These are phyloP conservation scores for Colletotrichum navitas DNA, from an alignment of 2,329 filamentous ascomycete species.

Conservation along the genomic window DNA sequence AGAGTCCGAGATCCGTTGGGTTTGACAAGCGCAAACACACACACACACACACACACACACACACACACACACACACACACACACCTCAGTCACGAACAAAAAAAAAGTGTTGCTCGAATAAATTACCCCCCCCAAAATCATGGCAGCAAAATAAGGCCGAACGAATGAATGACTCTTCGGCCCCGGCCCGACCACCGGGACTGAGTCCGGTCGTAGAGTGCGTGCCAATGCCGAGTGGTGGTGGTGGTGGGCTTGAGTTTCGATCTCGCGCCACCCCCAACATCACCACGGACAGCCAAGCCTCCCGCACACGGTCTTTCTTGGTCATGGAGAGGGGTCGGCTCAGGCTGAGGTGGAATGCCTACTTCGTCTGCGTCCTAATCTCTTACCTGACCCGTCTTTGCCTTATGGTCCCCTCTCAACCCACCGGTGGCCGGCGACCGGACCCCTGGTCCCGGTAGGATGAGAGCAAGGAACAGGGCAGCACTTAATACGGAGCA, in stretches of 20 bases:
- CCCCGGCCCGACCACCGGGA: not conserved
- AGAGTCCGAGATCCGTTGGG: not conserved
- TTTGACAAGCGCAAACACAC: not conserved
- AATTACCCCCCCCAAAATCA: not conserved
- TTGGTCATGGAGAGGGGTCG: not conserved
- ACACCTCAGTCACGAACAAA: not conserved
- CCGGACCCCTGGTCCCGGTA: conserved; percentile 29
- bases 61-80: not conserved
- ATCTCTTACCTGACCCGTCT: not conserved
- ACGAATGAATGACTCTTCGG: conserved; percentile 6
- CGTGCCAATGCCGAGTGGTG: no score
- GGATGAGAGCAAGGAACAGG: conserved; percentile 12
- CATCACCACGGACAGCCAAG: conserved; percentile 2
- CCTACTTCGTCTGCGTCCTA: no score
- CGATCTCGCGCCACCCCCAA: conserved; percentile 4
- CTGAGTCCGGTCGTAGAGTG: not conserved
- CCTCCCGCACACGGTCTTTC: no score
- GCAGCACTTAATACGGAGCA: conserved; percentile 6
- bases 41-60: not conserved
- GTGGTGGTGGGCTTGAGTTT: not conserved
- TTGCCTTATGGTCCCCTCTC: not conserved
- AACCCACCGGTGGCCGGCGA: conserved; percentile 16
- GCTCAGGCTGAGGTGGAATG: not conserved
- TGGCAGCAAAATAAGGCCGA: not conserved
- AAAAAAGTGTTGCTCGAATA: not conserved